A percentile compares a stretch with the other conserved stretches of the same genome.
Conservation (phyloP, 257 asterid species). For the Fraxinus cuspidata region DNA sequence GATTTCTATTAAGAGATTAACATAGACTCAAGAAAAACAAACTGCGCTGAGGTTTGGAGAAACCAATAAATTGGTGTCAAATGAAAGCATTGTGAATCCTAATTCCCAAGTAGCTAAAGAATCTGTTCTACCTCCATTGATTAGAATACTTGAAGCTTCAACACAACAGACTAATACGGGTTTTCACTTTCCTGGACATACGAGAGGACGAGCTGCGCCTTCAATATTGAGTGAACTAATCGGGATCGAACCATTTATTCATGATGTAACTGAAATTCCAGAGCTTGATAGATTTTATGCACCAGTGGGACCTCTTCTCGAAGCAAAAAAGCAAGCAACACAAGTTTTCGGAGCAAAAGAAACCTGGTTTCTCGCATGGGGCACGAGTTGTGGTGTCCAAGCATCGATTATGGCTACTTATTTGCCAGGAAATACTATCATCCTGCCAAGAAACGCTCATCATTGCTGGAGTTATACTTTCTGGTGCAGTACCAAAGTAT, state of each 20-base stretch:
- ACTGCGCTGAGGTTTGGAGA: too few species aligned
- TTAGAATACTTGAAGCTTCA: constrained; percentile 56
- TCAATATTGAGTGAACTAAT: constrained; percentile 54
- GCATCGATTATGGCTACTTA: constrained; percentile 79
- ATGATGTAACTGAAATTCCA: constrained; percentile 82
- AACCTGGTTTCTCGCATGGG: constrained; percentile 92
- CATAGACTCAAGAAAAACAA: too few species aligned
- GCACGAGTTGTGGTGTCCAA: constrained; percentile 83
- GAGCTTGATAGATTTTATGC: constrained; percentile 74
- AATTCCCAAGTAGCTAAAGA: too few species aligned
- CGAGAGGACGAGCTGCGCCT: constrained; percentile 85
- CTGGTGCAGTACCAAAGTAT: too few species aligned
- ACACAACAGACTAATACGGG: constrained; percentile 69
- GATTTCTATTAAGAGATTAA: too few species aligned
- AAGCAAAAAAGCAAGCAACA: constrained; percentile 81
- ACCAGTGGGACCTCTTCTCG: constrained; percentile 80
- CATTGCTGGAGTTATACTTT: too few species aligned
- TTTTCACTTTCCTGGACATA: constrained; percentile 90
- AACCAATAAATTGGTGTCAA: too few species aligned
- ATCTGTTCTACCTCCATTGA: too few species aligned
- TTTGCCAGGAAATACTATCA: constrained; percentile 63
- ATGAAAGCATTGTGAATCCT: too few species aligned
- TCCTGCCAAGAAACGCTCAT: constrained; percentile 84
- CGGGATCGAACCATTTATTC: constrained; percentile 62
- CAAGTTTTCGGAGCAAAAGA: constrained; percentile 81